Percentiles rank a stretch among this genome's conserved stretches.
Evolutionary conservation across 2,329 filamentous ascomycete species (phyloP).

Genomic region (Zasmidium angulare): DNA sequence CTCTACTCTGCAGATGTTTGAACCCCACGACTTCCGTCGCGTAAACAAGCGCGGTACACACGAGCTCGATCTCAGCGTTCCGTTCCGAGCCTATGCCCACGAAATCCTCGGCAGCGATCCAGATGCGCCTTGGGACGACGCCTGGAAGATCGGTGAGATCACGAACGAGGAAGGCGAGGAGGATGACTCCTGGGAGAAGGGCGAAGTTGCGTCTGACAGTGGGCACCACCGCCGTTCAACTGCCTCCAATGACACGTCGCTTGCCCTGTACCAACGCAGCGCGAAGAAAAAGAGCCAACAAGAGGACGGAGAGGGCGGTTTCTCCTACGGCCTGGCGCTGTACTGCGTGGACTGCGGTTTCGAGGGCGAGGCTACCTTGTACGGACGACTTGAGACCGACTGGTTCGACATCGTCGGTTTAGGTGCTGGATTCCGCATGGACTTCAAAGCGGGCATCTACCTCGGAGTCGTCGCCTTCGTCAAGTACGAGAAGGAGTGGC

Average conservation of each 20-base stretch:
- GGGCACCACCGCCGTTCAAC: background rate
- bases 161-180: conserved; percentile 4
- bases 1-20: conserved; percentile 5
- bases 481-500: conserved; percentile 1
- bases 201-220: background rate
- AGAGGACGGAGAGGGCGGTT: background rate
- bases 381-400: background rate
- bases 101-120: conserved; percentile 1
- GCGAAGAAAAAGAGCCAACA: too few relatives aligned
- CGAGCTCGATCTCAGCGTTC: background rate
- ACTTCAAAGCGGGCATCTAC: background rate
- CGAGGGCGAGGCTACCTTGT: background rate
- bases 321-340: conserved; percentile 1
- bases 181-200: conserved; percentile 7
- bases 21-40: conserved; percentile 1
- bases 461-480: conserved; percentile 1
- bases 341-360: conserved; percentile 8
- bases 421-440: background rate
- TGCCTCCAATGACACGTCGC: background rate
- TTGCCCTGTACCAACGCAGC: background rate
- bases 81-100: conserved; percentile 3
- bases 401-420: background rate
- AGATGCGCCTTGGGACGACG: conserved; percentile 7
- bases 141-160: conserved; percentile 1
- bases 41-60: conserved; percentile 1